Percentiles rank a stretch among this genome's conserved stretches.
These are phyloP conservation scores for Aspergillus persii DNA, from an alignment of 2,329 filamentous ascomycete genomes.

Conservation along the genomic window DNA sequence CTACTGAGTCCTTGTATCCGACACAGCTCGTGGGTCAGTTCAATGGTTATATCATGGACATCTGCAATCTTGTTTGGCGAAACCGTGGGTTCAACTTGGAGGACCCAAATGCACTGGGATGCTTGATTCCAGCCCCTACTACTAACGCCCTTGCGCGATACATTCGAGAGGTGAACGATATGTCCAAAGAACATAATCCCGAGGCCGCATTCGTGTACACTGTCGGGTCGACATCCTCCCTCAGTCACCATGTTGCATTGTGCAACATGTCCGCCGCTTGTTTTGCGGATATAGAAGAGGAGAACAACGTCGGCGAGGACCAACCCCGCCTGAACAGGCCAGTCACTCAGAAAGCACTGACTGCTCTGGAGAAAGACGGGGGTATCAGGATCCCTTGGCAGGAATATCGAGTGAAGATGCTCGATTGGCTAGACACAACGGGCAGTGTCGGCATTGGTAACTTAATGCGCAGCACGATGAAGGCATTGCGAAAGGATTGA, in stretches of 20 bases:
- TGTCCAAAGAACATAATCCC: constrained; percentile 28
- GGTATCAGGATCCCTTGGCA: constrained; percentile 69
- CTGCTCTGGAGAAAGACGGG: constrained; percentile 60
- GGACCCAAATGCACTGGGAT: constrained; percentile 61
- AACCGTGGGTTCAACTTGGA: constrained; percentile 65
- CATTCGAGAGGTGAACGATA: constrained; percentile 38
- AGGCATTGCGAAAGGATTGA: constrained; percentile 59
- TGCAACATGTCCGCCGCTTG: constrained; percentile 47
- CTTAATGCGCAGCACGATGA: constrained; percentile 80
- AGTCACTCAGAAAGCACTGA: constrained; percentile 66
- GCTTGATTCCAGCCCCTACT: constrained; percentile 50
- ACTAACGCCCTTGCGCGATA: constrained; percentile 45
- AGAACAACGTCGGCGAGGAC: constrained; percentile 27
- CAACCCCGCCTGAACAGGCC: constrained; percentile 46
- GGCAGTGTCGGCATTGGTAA: constrained; percentile 66
- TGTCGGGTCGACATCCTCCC: constrained; percentile 45
- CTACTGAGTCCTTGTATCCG: constrained; percentile 48
- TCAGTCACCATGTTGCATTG: constrained; percentile 48
- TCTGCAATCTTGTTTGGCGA: constrained; percentile 81
- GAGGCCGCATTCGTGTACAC: constrained; percentile 32
- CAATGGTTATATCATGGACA: constrained; percentile 83
- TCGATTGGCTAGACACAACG: constrained; percentile 63
- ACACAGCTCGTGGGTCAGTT: constrained; percentile 65
- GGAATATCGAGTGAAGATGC: constrained; percentile 70
- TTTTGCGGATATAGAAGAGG: constrained; percentile 50